Evolutionary conservation across 306 rosid genomes (phyloP), one percentile per base, ranked within the genome.

Genomic region (Cotoneaster glaucophyllus): DNA sequence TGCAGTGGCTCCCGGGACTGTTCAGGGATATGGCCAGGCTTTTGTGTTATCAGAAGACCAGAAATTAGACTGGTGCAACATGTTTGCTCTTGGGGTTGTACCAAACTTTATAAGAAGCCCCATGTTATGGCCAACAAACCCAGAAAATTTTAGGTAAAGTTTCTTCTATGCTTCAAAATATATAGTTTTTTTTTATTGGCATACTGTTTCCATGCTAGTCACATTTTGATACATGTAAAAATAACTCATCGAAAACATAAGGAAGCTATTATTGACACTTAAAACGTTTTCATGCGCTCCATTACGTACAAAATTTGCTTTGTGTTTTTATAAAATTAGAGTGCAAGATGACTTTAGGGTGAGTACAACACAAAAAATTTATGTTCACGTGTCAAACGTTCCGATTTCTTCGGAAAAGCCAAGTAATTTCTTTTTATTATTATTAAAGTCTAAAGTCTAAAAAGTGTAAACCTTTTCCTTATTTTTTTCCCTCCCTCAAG

Each of bases 1-100:
- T 70, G 86, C 88, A 32, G 89, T 96, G 96, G 87, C 83, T 69
- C 99, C 98, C 1, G 97, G 99, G 45, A 92, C 96, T 39, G 83
- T 92, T 62, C 99, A 96, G 79, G 98, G 98, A 48, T 96, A 96
- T 69, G 99, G 99, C 22, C 98, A 96, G 57, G 99, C 99, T 56
- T 96, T 96, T 84, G 93, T 96, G 74, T 87, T 96, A 85, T 96
- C 99, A 64, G 97, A 96, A 88, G 92, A 92, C 76, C 99, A 96
- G 54, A 96, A 96, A 78, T 79, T 96, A 48, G 99, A 96, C 45
- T 96, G 99, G 98, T 92, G 97, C 82, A 92, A 96, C 85, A 96
- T 96, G 99, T 90, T 92, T 83, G 98, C 99, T 82, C 92, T 96
- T 77, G 99, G 92, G 76, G 71, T 96, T 82, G 80, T 80, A 79